These are phyloP conservation scores for Pisolithus tinctorius DNA, from an alignment of 768 basidiomycete genomes.

Conservation along the genomic window DNA sequence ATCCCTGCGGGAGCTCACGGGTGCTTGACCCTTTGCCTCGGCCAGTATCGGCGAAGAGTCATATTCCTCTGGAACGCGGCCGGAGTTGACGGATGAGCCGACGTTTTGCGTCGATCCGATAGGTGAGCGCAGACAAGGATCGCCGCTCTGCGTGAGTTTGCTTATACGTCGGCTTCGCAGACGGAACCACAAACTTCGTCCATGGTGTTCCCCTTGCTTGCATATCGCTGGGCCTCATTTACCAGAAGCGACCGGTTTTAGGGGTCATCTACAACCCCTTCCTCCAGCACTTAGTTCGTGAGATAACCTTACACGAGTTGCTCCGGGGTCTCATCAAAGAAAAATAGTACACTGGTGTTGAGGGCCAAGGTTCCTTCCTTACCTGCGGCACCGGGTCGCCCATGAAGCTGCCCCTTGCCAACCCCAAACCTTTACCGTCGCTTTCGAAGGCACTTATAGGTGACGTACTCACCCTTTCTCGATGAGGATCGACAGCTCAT, in stretches of 20 bases:
- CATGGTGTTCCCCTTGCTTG: constrained; percentile 84
- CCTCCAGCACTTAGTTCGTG: constrained; percentile 68
- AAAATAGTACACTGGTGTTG: constrained; percentile 65
- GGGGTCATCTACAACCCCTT: constrained; percentile 95
- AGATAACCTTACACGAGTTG: neutral
- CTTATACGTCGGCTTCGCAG: constrained; percentile 27
- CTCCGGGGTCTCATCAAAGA: neutral
- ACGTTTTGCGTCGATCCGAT: constrained; percentile 98
- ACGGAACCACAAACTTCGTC: constrained; percentile 86
- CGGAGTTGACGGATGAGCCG: constrained; percentile 74
- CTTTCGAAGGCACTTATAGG: constrained; percentile 70
- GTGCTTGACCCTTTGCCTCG: neutral
- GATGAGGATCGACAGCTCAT: neutral
- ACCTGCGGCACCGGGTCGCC: constrained; percentile 41
- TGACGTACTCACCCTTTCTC: constrained; percentile 13
- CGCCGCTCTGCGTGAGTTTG: neutral
- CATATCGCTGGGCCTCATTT: constrained; percentile 87
- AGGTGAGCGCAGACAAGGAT: constrained; percentile 37
- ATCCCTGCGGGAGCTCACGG: neutral
- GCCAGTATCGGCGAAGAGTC: constrained; percentile 91
- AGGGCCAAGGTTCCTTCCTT: constrained; percentile 75
- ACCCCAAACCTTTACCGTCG: constrained; percentile 56
- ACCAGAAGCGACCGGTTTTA: constrained; percentile 72
- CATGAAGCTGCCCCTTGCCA: constrained; percentile 58
- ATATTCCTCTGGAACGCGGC: constrained; percentile 66